Evolutionary conservation across 768 basidiomycete species (phyloP), one percentile per base, ranked within the genome.

Genomic region (Boletus sensibilis): DNA sequence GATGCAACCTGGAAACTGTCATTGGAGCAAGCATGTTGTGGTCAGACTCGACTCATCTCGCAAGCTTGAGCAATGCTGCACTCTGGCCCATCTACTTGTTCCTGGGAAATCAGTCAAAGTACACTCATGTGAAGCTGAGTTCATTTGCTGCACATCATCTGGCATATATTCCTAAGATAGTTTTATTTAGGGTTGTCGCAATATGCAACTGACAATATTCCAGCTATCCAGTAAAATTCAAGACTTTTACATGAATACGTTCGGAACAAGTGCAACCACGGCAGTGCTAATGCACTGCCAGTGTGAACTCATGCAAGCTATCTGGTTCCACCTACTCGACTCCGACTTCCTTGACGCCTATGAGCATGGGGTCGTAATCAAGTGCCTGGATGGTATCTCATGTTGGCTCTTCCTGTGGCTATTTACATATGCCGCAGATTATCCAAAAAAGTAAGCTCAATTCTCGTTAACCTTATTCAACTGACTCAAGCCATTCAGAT

Each of bases 11-110:
- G 7, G 42, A 56, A 8, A 38, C 50, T 0, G 52, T 61, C 0
- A 29, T 70, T 9, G 58, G 56, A 0, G 33, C 56, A 0, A 29
- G 70, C 18, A 71, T 71, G 63, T 31, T 72, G 1, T 72, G 68
- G 59, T 71, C 61, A 0, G 56, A 71, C 25, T 62, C 50, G 0
- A 71, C 68, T 0, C 63, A 71, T n/a, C 61, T 69, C 0, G 50
- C 69, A 1, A 51, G 48, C 3, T 69, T 71, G 20, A 57, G 69
- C 0, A 52, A 40, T n/a, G 55, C 61, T 1, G 31, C 35, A 0
- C 9, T 65, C 0, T 68, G 67, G 64, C 64, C 59, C 0, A 18
- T 65, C 0, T 68, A 64, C 3, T 0, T 64, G 14, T 63, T 48
- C 1, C 20, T 63, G 1, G 44, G 56, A 0, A 56, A 56, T 14